Conservation (phyloP, 371 early-diverging fungal species). For the Lichtheimia hyalospora region DNA sequence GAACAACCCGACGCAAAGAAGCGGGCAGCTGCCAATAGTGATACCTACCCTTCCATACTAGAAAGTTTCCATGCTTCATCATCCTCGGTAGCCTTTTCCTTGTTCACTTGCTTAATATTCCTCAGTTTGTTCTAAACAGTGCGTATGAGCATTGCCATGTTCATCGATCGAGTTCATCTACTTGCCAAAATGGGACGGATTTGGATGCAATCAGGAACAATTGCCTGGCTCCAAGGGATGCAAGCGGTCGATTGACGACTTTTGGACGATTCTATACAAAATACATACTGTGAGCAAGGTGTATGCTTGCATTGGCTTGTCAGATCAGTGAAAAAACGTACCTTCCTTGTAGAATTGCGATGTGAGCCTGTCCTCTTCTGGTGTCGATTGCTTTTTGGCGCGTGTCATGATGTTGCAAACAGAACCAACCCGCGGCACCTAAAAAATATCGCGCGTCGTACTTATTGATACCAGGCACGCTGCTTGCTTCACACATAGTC, state of each 20-base stretch:
- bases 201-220: constrained; percentile 22
- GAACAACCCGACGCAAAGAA: too few relatives aligned
- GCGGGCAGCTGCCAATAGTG: not conserved
- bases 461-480: too few relatives aligned
- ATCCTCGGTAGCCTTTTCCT: constrained; percentile 12
- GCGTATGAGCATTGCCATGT: not conserved
- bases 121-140: constrained; percentile 20
- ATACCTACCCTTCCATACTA: constrained; percentile 20
- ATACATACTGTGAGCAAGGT: not conserved
- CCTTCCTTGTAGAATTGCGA: constrained; percentile 48
- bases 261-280: not conserved
- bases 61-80: constrained; percentile 24
- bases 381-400: constrained; percentile 28
- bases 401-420: constrained; percentile 19
- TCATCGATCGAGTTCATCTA: not conserved
- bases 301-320: not conserved
- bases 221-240: constrained; percentile 15
- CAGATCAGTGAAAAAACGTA: constrained; percentile 3
- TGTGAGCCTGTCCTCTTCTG: constrained; percentile 37
- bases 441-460: too few relatives aligned
- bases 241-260: not conserved
- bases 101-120: constrained; percentile 12
- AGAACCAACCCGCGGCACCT: too few relatives aligned
- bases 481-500: too few relatives aligned
- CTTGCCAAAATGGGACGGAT: constrained; percentile 27